Conservation (phyloP, 176 grass and related monocot species). For the Oryza meyeriana region DNA sequence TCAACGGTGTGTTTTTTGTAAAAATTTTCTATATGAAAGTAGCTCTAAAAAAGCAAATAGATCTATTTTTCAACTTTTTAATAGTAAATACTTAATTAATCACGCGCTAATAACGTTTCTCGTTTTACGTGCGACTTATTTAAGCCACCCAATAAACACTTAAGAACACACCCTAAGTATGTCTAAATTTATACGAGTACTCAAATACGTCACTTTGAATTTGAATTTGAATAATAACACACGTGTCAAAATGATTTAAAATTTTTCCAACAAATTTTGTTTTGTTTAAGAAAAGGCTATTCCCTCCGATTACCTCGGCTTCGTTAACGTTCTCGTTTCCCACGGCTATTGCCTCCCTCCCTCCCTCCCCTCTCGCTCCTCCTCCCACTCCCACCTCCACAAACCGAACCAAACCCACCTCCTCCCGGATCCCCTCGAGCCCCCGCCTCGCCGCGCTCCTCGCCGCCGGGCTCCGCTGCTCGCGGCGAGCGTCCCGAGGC, state of each 20-base stretch:
- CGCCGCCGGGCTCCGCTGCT: constrained; percentile 20
- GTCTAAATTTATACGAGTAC: no score
- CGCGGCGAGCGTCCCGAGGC: constrained; percentile 22
- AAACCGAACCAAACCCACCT: background rate
- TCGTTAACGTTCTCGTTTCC: constrained; percentile 43
- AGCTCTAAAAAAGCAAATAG: no score
- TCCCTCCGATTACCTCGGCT: constrained; percentile 8
- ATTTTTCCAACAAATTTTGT: background rate
- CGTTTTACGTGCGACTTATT: no score
- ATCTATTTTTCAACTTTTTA: no score
- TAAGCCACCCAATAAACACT: no score
- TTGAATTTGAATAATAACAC: background rate
- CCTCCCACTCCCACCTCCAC: constrained; percentile 8
- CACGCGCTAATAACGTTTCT: no score
- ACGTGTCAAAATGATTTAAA: constrained; percentile 1
- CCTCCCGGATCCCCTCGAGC: background rate
- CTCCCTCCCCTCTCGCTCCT: background rate
- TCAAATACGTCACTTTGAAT: no score
- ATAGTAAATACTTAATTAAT: no score
- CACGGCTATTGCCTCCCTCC: constrained; percentile 19
- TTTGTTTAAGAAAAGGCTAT: background rate
- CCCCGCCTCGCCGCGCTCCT: background rate
- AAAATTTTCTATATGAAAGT: no score
- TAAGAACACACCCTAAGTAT: no score
- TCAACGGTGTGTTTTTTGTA: no score